A percentile compares a stretch with the other conserved stretches of the same genome.
phyloP scores from a whole-genome alignment of 2,329 filamentous ascomycete species.

The Canariomyces notabilis region DNA sequence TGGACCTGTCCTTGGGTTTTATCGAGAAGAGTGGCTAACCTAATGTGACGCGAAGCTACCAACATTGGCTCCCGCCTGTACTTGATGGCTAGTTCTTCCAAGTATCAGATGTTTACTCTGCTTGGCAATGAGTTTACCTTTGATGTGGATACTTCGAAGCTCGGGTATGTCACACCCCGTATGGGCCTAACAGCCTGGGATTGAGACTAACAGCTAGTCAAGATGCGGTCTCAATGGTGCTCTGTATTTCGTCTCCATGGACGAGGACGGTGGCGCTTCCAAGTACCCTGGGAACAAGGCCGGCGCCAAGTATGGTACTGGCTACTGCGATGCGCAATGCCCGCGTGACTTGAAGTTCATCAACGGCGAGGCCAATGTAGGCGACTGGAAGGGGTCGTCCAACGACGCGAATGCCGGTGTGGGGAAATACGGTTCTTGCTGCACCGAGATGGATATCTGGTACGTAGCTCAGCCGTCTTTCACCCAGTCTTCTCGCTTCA shows the following conservation, averaged over 20 bases:
- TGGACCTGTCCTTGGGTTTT: neutral
- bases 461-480: conserved; percentile 29
- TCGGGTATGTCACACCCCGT: conserved; percentile 48
- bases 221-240: conserved; percentile 60
- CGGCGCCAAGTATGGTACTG: conserved; percentile 55
- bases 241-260: conserved; percentile 50
- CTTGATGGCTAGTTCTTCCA: conserved; percentile 29
- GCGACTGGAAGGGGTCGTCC: conserved; percentile 30
- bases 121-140: conserved; percentile 60
- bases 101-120: conserved; percentile 48
- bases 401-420: conserved; percentile 40
- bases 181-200: neutral
- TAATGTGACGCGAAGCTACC: conserved; percentile 26
- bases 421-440: conserved; percentile 48
- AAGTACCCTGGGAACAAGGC: conserved; percentile 46
- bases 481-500: neutral
- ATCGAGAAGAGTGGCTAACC: neutral
- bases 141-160: conserved; percentile 58
- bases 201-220: neutral
- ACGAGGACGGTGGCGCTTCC: conserved; percentile 48
- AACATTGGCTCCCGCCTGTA: conserved; percentile 35
- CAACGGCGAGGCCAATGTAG: conserved; percentile 48
- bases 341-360: conserved; percentile 51
- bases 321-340: conserved; percentile 50
- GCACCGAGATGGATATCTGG: conserved; percentile 57